Evolutionary conservation across 1,284 basidiomycete genomes (phyloP).

Genomic region (Ustilago bromivora): DNA sequence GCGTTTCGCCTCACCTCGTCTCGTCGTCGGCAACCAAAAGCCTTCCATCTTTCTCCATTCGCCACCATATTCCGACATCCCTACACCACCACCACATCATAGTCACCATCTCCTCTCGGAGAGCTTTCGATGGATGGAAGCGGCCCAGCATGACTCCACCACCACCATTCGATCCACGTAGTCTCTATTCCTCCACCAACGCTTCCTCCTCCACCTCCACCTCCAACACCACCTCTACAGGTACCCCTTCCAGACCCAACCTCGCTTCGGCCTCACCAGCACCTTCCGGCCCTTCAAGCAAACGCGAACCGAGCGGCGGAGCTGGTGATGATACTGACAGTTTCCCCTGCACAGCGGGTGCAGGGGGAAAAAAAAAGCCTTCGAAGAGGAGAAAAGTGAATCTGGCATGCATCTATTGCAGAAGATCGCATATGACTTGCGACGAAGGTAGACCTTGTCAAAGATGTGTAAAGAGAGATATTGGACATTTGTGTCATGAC

Average conservation of each 20-base stretch:
- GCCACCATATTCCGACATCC: constrained; percentile 8
- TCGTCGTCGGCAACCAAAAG: neutral
- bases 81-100: neutral
- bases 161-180: constrained; percentile 43
- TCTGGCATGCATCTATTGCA: constrained; percentile 87
- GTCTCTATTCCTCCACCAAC: constrained; percentile 36
- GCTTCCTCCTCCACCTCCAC: constrained; percentile 15
- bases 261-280: constrained; percentile 4
- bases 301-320: constrained; percentile 20
- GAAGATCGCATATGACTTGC: constrained; percentile 81
- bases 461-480: constrained; percentile 71
- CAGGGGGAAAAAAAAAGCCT: constrained; percentile 43
- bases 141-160: constrained; percentile 22
- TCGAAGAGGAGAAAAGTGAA: constrained; percentile 64
- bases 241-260: constrained; percentile 7
- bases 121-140: constrained; percentile 5
- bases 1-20: neutral
- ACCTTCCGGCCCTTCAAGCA: constrained; percentile 13
- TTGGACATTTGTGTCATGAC: constrained; percentile 70
- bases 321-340: constrained; percentile 21
- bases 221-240: constrained; percentile 5
- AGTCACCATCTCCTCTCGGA: neutral
- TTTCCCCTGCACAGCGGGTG: constrained; percentile 3
- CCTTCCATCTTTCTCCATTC: neutral
- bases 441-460: constrained; percentile 70